Percentiles rank a stretch among this genome's conserved stretches.
Conservation (phyloP, 345 rosid species). For the Dipteronia dyeriana region DNA sequence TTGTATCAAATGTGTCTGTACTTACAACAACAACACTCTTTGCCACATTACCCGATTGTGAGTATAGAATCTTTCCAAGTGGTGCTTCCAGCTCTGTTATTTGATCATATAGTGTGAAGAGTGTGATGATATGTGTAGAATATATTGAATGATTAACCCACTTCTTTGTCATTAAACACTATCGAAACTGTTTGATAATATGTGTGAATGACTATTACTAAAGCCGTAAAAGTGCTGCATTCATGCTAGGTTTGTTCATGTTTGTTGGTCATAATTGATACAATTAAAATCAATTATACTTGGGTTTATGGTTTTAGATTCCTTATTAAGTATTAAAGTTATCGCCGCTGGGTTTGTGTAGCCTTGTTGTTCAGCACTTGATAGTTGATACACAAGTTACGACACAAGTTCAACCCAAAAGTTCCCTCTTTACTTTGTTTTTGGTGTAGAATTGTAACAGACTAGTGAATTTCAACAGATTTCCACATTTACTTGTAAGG, state of each 20-base stretch:
- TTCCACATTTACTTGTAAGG: neutral
- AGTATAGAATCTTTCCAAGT: neutral
- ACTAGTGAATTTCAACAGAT: neutral
- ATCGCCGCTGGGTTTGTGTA: too few species aligned
- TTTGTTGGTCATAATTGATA: neutral
- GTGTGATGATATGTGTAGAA: too few species aligned
- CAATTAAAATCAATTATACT: too few species aligned
- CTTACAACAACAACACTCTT: conserved; percentile 26
- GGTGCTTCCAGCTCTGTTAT: neutral
- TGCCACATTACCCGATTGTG: conserved; percentile 51
- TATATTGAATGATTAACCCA: neutral
- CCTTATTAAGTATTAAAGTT: too few species aligned
- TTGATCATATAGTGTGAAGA: too few species aligned
- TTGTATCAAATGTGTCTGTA: conserved; percentile 48
- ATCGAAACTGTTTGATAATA: neutral
- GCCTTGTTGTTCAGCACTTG: too few species aligned
- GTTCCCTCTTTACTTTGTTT: neutral
- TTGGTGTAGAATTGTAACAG: neutral
- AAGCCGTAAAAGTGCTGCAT: neutral
- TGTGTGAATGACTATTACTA: neutral
- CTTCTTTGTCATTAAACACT: neutral
- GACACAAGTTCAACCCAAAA: too few species aligned
- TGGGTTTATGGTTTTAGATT: too few species aligned
- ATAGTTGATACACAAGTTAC: too few species aligned
- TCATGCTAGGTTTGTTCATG: neutral